Conservation (phyloP, 768 basidiomycete species). For the Wakefieldia striispora region DNA sequence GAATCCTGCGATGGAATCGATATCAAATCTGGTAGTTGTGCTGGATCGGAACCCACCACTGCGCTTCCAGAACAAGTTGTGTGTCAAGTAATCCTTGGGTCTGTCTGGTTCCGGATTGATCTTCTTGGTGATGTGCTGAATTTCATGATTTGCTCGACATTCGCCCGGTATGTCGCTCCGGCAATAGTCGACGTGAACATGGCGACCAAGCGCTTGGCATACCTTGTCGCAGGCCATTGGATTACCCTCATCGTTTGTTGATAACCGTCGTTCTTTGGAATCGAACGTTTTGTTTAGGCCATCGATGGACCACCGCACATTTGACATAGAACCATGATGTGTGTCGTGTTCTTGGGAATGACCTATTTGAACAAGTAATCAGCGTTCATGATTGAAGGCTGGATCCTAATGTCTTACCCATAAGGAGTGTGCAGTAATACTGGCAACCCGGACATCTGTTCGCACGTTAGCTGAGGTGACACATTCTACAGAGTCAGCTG, state of each 20-base stretch:
- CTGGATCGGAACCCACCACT: conserved; percentile 41
- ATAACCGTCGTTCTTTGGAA: conserved; percentile 51
- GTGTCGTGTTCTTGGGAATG: conserved; percentile 60
- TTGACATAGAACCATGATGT: conserved; percentile 59
- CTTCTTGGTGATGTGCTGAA: conserved; percentile 41
- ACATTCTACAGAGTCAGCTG: conserved; percentile 4
- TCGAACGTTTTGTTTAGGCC: conserved; percentile 48
- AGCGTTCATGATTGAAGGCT: background rate
- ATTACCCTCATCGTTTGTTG: conserved; percentile 49
- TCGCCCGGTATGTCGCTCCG: conserved; percentile 33
- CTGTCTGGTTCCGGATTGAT: conserved; percentile 45
- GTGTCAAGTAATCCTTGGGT: conserved; percentile 56
- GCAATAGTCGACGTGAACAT: conserved; percentile 57
- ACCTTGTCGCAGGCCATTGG: conserved; percentile 61
- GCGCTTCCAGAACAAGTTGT: conserved; percentile 54
- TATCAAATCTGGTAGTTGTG: background rate
- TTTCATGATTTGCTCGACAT: conserved; percentile 41
- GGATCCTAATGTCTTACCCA: conserved; percentile 35
- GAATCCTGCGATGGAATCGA: conserved; percentile 41
- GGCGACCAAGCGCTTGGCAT: conserved; percentile 51
- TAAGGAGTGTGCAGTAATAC: conserved; percentile 55
- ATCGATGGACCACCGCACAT: conserved; percentile 53
- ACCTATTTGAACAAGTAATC: conserved; percentile 33
- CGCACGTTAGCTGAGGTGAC: background rate
- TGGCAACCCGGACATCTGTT: conserved; percentile 51